These are phyloP conservation scores for Podochytrium sp. DNA, from an alignment of 192 early-diverging fungal species.

Conservation along the genomic window DNA sequence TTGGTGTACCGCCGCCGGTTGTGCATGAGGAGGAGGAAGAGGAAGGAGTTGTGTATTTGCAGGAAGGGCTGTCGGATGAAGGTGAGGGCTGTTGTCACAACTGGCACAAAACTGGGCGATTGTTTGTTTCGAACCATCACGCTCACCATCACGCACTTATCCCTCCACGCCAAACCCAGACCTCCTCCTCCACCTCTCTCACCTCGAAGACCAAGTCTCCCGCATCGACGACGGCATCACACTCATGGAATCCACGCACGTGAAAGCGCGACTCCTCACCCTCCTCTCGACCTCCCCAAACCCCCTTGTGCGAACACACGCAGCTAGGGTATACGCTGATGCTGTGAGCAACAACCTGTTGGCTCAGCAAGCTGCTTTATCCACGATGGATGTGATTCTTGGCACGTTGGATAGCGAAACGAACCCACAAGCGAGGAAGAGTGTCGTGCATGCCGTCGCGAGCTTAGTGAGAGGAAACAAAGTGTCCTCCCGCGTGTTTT, in stretches of 20 bases:
- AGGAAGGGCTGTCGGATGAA: too few relatives aligned
- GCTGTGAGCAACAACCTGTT: constrained; percentile 15
- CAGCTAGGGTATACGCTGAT: constrained; percentile 15
- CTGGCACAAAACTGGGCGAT: too few relatives aligned
- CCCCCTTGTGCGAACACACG: background rate
- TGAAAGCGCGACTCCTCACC: background rate
- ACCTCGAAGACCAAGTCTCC: background rate
- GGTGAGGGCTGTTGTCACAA: too few relatives aligned
- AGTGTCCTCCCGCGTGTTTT: constrained; percentile 3
- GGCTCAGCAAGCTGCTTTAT: constrained; percentile 8
- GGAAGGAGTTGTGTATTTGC: too few relatives aligned
- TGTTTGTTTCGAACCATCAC: too few relatives aligned
- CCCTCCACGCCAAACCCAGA: too few relatives aligned
- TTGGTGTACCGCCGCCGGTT: too few relatives aligned
- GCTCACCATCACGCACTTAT: too few relatives aligned
- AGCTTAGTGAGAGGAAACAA: constrained; percentile 2
- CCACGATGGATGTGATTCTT: background rate
- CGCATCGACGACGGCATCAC: constrained; percentile 9
- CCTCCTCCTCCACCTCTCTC: background rate
- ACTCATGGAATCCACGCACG: background rate
- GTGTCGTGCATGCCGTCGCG: constrained; percentile 3
- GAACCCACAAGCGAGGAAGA: background rate
- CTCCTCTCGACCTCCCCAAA: background rate
- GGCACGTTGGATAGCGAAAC: background rate
- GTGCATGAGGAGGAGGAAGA: too few relatives aligned